Base-by-base conservation (phyloP, 345 rosid species). In the Pistacia integerrima region DNA sequence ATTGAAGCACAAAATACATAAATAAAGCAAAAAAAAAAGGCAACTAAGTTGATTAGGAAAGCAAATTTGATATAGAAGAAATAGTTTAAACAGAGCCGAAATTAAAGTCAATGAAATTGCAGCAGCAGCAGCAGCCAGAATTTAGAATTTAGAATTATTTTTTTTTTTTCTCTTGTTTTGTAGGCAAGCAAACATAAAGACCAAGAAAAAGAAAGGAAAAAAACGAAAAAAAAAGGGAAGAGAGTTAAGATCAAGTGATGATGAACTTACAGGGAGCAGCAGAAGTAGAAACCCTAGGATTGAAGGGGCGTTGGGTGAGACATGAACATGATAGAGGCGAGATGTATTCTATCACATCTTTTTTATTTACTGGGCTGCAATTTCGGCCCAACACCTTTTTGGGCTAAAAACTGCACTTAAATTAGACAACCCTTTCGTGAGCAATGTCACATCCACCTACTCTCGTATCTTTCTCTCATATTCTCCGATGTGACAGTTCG, bases 251-350 rank as follows among this genome's bases (percentile, higher is more conserved):
- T 68, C 54, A 49, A 69, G 69, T 18, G 46, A 30, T 41, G 35
- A 74, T 64, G 70, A 38, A 78, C 79, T 38, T 59, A 83, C 80
- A 58, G 48, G 64, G 67, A 63, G 74, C 52, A 33, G 74, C 62
- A 30, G 69, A 64, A 66, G 14, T 73, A 5, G 69, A 78, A 85
- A 85, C 85, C 88, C 79, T 83, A 81, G 82, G 78, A 68, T 74
- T 73, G 79, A 61, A 59, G 74, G 62, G 49, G 81, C 79, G 58
- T 73, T 76, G 66, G 54, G 65, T 56, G 36, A 4, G 70, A 62
- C 69, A n/a, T 18, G 48, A 33, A 18, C 82, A 13, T 81, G 85
- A 79, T 81, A 80, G 78, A 79, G 63, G 69, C 83, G 78, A 81
- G 80, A 46, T 71, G 88, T 65, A 83, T 59, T 57, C 55, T 57